phyloP scores from a whole-genome alignment of 345 rosid species.

The Cardamine occulta region DNA sequence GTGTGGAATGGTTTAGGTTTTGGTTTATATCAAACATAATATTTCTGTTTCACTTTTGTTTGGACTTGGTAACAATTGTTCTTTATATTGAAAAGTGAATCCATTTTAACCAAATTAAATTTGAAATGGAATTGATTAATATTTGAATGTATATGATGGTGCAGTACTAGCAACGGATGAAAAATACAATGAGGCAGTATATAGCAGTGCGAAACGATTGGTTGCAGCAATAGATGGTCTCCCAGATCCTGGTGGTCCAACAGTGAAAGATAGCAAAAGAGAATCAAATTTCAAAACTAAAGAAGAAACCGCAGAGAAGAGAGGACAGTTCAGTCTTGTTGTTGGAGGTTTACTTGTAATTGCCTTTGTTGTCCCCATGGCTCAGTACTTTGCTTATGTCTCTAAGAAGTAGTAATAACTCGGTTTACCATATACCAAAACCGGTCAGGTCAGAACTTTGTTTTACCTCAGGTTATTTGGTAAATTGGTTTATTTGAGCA shows the following conservation, averaged over 20 bases:
- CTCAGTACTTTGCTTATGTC: conserved; percentile 91
- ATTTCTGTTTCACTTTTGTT: neutral
- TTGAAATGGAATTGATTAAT: neutral
- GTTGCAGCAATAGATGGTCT: conserved; percentile 94
- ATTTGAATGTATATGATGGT: conserved; percentile 31
- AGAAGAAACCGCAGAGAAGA: conserved; percentile 96
- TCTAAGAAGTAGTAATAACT: conserved; percentile 64
- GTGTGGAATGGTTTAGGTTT: neutral
- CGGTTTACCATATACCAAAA: conserved; percentile 31
- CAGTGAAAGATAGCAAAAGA: conserved; percentile 67
- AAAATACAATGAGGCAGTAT: conserved; percentile 89
- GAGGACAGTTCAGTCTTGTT: conserved; percentile 94
- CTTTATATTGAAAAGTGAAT: too few species aligned
- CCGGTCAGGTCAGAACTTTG: conserved; percentile 39
- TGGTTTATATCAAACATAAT: too few species aligned
- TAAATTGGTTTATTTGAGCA: conserved; percentile 25
- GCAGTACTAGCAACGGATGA: conserved; percentile 97
- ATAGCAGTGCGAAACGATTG: conserved; percentile 80
- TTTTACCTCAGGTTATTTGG: conserved; percentile 18
- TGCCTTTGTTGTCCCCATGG: conserved; percentile 97
- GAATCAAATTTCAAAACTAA: conserved; percentile 87
- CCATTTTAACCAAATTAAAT: neutral
- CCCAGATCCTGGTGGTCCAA: conserved; percentile 93
- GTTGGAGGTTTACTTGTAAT: conserved; percentile 92
- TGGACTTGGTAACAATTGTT: too few species aligned